A percentile compares a stretch with the other conserved stretches of the same genome.
Conservation (phyloP, 306 rosid genomes). For the Fragaria iinumae region DNA sequence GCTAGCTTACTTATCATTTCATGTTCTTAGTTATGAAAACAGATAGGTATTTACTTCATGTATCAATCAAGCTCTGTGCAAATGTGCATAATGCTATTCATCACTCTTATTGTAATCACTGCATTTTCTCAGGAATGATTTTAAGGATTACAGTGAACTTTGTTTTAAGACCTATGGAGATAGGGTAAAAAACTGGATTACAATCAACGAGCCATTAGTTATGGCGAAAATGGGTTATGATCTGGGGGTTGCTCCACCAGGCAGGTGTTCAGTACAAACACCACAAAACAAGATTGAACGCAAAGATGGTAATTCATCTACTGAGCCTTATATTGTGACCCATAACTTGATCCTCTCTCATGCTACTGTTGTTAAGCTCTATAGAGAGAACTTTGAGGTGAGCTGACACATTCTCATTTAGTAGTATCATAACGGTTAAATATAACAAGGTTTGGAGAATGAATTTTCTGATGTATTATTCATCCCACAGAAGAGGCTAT, state of each 20-base stretch:
- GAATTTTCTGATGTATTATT: too few species aligned
- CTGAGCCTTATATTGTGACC: slow-evolving; percentile 47
- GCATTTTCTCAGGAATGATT: slow-evolving; percentile 8
- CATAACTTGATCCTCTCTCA: slow-evolving; percentile 54
- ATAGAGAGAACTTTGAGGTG: slow-evolving; percentile 49
- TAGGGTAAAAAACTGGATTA: slow-evolving; percentile 22
- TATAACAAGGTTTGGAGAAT: too few species aligned
- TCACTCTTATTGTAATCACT: too few species aligned
- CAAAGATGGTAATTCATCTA: slow-evolving; percentile 35
- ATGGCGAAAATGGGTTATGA: not conserved
- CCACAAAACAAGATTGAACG: not conserved
- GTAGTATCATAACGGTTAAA: not conserved
- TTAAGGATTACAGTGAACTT: slow-evolving; percentile 16
- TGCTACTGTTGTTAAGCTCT: slow-evolving; percentile 31
- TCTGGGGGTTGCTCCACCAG: not conserved
- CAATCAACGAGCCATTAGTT: slow-evolving; percentile 11
- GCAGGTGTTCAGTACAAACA: not conserved
- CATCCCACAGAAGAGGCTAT: too few species aligned
- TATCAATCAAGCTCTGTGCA: too few species aligned
- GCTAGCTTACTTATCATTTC: too few species aligned
- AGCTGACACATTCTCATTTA: not conserved
- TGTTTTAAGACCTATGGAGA: slow-evolving; percentile 16
- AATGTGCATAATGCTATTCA: too few species aligned
- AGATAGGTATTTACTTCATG: too few species aligned
- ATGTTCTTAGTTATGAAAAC: too few species aligned